Base-by-base conservation (phyloP, 2,329 filamentous ascomycete species). In the Chalara sp. region DNA sequence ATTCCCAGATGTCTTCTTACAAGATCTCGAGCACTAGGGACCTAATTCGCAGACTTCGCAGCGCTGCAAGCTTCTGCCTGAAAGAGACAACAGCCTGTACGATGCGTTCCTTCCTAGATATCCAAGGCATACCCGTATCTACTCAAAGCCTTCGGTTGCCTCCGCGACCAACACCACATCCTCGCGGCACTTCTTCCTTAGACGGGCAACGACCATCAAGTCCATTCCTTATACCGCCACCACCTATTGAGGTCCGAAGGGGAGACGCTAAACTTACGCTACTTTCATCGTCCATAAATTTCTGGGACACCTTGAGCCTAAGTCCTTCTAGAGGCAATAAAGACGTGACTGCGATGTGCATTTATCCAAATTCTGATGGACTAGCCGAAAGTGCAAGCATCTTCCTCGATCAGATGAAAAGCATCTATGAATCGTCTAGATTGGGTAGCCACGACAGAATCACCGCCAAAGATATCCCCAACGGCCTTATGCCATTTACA, bases 301-400 rank as follows among this genome's bases (percentile, higher is more conserved):
- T 93, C 62, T 95, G 89, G 89, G 88, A 93, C 63, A 83, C 84
- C 44, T 71, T 95, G 13, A 86, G 87, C 0, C 74, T 95, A 1
- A 81, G 81, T 1, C 89, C 89, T 4, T 80, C 80, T 6, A 80
- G 80, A 52, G 86, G 87, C 0, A 63, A 73, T 6, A 95, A 95
- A 65, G 80, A 92, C 54, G 71, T 93, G 32, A 75, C 78, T 35
- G 78, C 83, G 0, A 78, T 88, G 45, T 89, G 86, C 62, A 72
- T 93, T 2, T 86, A 84, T 56, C 87, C 88, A 0, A 72, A 77
- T 47, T 79, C 80, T 59, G 77, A 79, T 31, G 82, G 84, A 1
- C 70, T 92, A 59, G 67, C 71, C 37, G 78, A 81, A 42, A 78
- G 80, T 46, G 77, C 83, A 5, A 70, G 75, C 11, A 74, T 72